Percentiles rank a stretch among this genome's conserved stretches.
Evolutionary conservation across 208 protist species (phyloP).

Genomic region (Leishmania amazonensis): DNA sequence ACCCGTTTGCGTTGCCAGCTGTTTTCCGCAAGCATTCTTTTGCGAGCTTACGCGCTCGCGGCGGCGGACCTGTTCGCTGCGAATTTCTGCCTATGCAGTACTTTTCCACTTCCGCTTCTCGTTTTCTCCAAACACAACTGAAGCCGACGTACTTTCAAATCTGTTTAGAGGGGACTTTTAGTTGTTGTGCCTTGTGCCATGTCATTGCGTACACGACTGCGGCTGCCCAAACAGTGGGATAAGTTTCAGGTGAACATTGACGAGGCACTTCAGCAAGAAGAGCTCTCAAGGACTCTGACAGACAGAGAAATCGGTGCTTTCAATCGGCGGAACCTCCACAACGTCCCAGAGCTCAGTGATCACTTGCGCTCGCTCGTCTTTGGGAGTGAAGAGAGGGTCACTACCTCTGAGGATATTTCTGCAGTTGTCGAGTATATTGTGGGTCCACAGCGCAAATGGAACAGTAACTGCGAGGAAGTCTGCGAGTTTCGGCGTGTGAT

Average conservation of each 20-base stretch:
- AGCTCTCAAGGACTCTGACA: constrained; percentile 32
- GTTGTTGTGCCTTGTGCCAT: constrained; percentile 10
- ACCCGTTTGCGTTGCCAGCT: too few relatives aligned
- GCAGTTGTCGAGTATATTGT: constrained; percentile 55
- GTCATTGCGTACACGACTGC: neutral
- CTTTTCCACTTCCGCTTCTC: too few relatives aligned
- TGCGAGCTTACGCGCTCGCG: neutral
- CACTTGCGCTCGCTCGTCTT: constrained; percentile 47
- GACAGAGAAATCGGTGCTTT: constrained; percentile 46
- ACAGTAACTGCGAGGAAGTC: constrained; percentile 44
- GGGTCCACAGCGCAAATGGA: constrained; percentile 34
- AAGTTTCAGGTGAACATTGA: constrained; percentile 28
- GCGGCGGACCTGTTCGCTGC: neutral
- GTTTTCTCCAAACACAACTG: neutral
- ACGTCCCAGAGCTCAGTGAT: constrained; percentile 30
- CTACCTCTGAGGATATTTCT: constrained; percentile 32
- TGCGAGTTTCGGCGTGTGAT: constrained; percentile 41
- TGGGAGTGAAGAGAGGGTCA: constrained; percentile 30
- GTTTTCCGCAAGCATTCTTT: too few relatives aligned
- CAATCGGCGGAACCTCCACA: constrained; percentile 40
- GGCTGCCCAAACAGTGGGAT: constrained; percentile 14
- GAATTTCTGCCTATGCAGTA: neutral
- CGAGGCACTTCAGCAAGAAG: constrained; percentile 49
- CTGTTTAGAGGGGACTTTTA: neutral
- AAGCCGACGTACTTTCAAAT: neutral